Evolutionary conservation across 768 basidiomycete genomes (phyloP).

Genomic region (Mycena belliarum): DNA sequence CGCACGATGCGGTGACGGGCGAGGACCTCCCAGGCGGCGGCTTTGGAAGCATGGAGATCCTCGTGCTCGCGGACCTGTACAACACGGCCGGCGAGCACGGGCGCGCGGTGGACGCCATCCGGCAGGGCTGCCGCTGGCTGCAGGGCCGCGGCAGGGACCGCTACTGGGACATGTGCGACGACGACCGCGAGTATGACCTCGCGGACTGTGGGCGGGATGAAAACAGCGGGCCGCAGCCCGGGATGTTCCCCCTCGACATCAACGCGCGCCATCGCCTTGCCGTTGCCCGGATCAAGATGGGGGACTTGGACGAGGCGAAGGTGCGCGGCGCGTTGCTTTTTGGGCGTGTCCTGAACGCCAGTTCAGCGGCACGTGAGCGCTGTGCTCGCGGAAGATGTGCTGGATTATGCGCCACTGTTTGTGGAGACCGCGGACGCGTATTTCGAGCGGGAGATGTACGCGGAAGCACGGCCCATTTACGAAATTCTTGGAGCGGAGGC

Average conservation of each 20-base stretch:
- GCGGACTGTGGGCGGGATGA: constrained; percentile 31
- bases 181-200: constrained; percentile 89
- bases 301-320: constrained; percentile 79
- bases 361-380: constrained; percentile 38
- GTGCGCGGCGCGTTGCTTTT: constrained; percentile 40
- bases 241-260: constrained; percentile 67
- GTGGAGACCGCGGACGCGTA: constrained; percentile 85
- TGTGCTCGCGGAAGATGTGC: constrained; percentile 69
- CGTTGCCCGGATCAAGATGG: constrained; percentile 78
- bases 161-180: constrained; percentile 81
- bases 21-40: constrained; percentile 45
- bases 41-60: constrained; percentile 69
- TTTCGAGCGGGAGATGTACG: constrained; percentile 74
- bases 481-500: constrained; percentile 75
- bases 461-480: constrained; percentile 80
- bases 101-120: constrained; percentile 66
- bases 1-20: constrained; percentile 31
- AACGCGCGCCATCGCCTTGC: constrained; percentile 84
- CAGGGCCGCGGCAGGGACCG: constrained; percentile 74
- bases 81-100: constrained; percentile 70
- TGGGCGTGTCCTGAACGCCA: not conserved
- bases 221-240: constrained; percentile 53
- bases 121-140: constrained; percentile 84
- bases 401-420: constrained; percentile 79
- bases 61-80: constrained; percentile 83